These are phyloP conservation scores for Pyricularia pennisetigena DNA, from an alignment of 2,329 filamentous ascomycete species.

Conservation along the genomic window DNA sequence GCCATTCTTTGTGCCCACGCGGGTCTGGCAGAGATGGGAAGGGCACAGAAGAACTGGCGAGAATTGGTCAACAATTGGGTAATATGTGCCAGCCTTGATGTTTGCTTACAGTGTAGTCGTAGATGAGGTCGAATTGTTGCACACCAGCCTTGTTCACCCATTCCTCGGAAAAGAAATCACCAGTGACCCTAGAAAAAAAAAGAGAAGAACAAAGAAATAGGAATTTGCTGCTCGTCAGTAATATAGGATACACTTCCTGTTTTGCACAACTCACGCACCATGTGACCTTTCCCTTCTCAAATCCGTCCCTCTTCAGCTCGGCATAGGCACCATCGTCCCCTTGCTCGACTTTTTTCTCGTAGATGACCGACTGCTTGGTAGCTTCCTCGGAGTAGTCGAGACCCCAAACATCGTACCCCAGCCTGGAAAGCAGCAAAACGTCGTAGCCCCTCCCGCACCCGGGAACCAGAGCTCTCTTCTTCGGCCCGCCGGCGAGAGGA, in stretches of 20 bases:
- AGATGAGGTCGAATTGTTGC: slow-evolving; percentile 54
- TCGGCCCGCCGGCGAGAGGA: slow-evolving; percentile 10
- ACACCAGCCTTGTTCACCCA: slow-evolving; percentile 37
- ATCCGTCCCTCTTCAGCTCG: slow-evolving; percentile 28
- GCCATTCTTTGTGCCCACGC: slow-evolving; percentile 43
- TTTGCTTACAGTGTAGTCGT: slow-evolving; percentile 47
- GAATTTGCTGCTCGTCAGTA: neutral
- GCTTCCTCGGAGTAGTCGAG: slow-evolving; percentile 53
- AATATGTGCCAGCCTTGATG: neutral
- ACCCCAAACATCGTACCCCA: slow-evolving; percentile 70
- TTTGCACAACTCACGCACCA: slow-evolving; percentile 23
- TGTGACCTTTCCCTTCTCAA: slow-evolving; percentile 37
- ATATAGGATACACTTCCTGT: neutral
- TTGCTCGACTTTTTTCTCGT: slow-evolving; percentile 22
- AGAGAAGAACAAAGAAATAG: too few species aligned
- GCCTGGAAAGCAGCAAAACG: slow-evolving; percentile 61
- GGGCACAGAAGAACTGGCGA: slow-evolving; percentile 49
- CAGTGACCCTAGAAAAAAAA: slow-evolving; percentile 27
- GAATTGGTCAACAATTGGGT: neutral
- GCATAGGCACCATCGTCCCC: slow-evolving; percentile 26
- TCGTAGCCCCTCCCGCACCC: slow-evolving; percentile 80
- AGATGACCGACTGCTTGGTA: slow-evolving; percentile 33
- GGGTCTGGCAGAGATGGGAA: slow-evolving; percentile 41
- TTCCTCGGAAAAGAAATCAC: slow-evolving; percentile 57
- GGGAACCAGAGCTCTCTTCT: slow-evolving; percentile 55